Conservation (phyloP, 768 basidiomycete species). For the Leccinum incarnatum region DNA sequence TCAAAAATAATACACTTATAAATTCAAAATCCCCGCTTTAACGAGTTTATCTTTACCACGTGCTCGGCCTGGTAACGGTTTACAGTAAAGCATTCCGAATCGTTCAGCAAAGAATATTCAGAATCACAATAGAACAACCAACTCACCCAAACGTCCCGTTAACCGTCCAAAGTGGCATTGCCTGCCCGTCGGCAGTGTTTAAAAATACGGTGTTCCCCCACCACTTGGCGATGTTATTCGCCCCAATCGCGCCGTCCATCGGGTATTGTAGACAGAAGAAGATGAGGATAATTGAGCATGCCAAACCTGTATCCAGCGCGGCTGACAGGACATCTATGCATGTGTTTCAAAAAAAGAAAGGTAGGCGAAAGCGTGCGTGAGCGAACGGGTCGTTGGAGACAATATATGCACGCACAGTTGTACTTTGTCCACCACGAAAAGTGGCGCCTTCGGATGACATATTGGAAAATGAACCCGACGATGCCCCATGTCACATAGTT, state of each 20-base stretch:
- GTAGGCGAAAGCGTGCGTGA: background rate
- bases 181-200: conserved; percentile 32
- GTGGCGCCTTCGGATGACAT: conserved; percentile 55
- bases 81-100: conserved; percentile 31
- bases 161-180: conserved; percentile 8
- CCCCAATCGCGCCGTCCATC: conserved; percentile 56
- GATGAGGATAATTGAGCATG: conserved; percentile 53
- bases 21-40: background rate
- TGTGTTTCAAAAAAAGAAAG: background rate
- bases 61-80: background rate
- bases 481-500: conserved; percentile 71
- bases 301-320: conserved; percentile 68
- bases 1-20: background rate
- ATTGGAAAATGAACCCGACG: conserved; percentile 67
- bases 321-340: conserved; percentile 61
- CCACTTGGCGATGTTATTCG: conserved; percentile 54
- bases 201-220: conserved; percentile 59
- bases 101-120: conserved; percentile 14
- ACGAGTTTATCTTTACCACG: background rate
- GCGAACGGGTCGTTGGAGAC: conserved; percentile 8
- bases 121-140: background rate
- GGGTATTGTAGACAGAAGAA: conserved; percentile 69
- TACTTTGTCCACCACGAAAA: conserved; percentile 71
- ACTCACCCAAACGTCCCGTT: conserved; percentile 32
- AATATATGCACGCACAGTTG: conserved; percentile 28